A percentile compares a stretch with the other conserved stretches of the same genome.
These are phyloP conservation scores for Elaeagnus macrophylla DNA, from an alignment of 306 rosid genomes.

Conservation along the genomic window DNA sequence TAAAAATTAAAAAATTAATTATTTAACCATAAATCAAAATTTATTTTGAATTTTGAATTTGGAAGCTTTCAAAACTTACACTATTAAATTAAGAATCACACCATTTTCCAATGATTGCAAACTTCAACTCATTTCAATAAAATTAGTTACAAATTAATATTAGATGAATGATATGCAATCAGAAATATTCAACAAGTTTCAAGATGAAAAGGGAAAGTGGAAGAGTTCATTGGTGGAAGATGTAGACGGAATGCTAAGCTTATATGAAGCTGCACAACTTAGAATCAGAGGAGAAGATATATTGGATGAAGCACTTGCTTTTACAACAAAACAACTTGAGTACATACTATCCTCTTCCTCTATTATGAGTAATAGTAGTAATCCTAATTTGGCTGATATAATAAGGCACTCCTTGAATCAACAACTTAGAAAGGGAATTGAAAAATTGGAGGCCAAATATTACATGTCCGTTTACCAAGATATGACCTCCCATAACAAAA, in stretches of 20 bases:
- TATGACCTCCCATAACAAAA: constrained; percentile 19
- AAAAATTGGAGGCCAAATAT: not conserved
- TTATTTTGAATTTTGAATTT: too few species aligned
- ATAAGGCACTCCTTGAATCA: not conserved
- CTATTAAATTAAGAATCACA: too few species aligned
- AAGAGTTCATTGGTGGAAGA: not conserved
- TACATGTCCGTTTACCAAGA: constrained; percentile 25
- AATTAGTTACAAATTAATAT: too few species aligned
- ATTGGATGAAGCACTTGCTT: not conserved
- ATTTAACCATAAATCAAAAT: too few species aligned
- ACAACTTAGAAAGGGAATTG: not conserved
- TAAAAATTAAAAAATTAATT: too few species aligned
- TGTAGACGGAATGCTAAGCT: not conserved
- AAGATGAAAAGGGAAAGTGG: not conserved
- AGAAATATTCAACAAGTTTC: not conserved
- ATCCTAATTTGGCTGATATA: not conserved
- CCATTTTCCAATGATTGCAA: too few species aligned
- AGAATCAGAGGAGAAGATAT: not conserved
- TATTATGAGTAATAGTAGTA: not conserved
- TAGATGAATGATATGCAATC: not conserved
- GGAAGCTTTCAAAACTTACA: too few species aligned
- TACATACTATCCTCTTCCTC: not conserved
- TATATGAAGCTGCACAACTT: not conserved
- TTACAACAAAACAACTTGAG: not conserved
- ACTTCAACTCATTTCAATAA: too few species aligned